Evolutionary conservation across 164 flowering plant genomes (phyloP).

Genomic region (Vitis rotundifolia): DNA sequence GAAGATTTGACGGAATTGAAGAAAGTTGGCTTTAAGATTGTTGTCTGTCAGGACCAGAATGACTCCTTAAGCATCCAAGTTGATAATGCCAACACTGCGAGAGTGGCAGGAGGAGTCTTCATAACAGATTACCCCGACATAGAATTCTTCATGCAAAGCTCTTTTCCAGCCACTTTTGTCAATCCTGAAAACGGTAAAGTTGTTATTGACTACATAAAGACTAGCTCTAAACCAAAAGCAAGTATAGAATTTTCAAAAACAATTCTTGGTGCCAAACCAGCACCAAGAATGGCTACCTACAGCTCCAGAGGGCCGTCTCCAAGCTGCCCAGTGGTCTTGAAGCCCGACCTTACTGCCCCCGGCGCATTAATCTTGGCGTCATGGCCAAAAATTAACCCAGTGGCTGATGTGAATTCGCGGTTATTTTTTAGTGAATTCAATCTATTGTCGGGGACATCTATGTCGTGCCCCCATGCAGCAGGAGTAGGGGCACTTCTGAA

Average conservation of each 20-base stretch:
- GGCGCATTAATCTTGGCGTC: conserved; percentile 52
- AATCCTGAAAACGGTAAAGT: conserved; percentile 27
- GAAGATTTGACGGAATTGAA: conserved; percentile 16
- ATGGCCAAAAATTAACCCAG: conserved; percentile 40
- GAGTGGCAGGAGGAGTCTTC: conserved; percentile 50
- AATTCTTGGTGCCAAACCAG: conserved; percentile 37
- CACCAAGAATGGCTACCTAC: conserved; percentile 54
- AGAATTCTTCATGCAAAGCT: conserved; percentile 20
- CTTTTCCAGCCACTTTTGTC: conserved; percentile 44
- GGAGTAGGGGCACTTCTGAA: conserved; percentile 67
- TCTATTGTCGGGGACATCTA: conserved; percentile 66
- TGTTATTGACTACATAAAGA: conserved; percentile 35
- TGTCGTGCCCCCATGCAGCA: conserved; percentile 72
- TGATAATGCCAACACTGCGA: conserved; percentile 9
- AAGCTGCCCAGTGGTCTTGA: conserved; percentile 50
- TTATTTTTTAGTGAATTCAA: conserved; percentile 39
- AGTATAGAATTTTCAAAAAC: conserved; percentile 40
- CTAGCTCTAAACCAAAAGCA: conserved; percentile 26
- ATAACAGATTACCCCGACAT: conserved; percentile 35
- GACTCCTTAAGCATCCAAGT: conserved; percentile 32
- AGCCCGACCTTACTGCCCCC: conserved; percentile 70
- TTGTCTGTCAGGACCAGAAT: conserved; percentile 38
- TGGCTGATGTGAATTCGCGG: not conserved
- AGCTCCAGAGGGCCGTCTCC: conserved; percentile 65
- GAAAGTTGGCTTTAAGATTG: conserved; percentile 32